Evolutionary conservation across 225 moss, liverwort and hornwort species (phyloP), one percentile per base, ranked within the genome.

Genomic region (Straminergon stramineum): DNA sequence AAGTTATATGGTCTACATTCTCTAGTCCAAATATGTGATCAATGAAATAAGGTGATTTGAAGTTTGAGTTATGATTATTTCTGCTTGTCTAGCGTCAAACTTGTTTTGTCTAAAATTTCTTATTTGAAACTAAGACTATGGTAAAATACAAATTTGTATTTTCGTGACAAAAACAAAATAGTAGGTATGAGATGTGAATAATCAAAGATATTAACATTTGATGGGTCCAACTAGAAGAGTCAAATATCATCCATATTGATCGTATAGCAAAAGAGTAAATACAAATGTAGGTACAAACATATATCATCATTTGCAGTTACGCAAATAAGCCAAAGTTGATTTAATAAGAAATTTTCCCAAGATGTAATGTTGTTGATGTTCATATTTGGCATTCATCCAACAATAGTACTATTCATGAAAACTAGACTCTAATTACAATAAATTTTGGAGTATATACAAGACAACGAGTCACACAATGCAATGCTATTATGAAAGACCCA

Each of bases 161-260:
- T 89, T 15, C 87, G 89, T 90, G 56, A 92, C 79, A 24, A 91
- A 92, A 32, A 91, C 45, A 28, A 91, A 90, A 87, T 91, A 66
- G 89, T 55, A 32, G 86, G 87, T 73, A 91, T 74, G 34, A 91
- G 41, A 61, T 64, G 86, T 68, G 90, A 94, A 82, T 91, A 94
- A 90, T 91, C 82, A 89, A 70, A 32, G 79, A 90, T 89, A 91
- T 87, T 39, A 71, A 53, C 26, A 48, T 48, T 48, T 48, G 21
- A 45, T 81, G 89, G 91, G 60, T 92, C 89, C 39, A 85, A 68
- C 27, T 94, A 56, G 75, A 90, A 91, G 53, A 91, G 13, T 56
- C 91, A 87, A 92, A 89, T 35, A 91, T 74, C 79, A 92, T 56
- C 90, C 87, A 91, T 64, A 92, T 60, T 48, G 89, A 85, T 68